phyloP scores from a whole-genome alignment of 176 grass and related monocot species.

The Ensete ventricosum region DNA sequence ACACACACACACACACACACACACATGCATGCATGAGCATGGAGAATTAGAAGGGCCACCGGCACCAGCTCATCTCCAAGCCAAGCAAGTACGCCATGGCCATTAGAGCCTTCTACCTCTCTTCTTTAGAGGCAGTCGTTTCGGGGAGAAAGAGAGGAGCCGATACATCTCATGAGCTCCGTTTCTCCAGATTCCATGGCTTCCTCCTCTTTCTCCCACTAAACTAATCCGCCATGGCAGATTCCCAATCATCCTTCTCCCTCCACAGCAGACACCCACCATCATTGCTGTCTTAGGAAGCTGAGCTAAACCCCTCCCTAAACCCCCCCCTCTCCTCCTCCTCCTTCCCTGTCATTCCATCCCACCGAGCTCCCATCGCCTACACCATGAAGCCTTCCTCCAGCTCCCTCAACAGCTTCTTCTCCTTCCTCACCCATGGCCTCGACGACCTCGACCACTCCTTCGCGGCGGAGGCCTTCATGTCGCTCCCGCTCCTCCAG shows the following conservation, averaged over 20 bases:
- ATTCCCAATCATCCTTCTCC: slow-evolving; percentile 16
- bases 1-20: neutral
- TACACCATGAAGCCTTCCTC: slow-evolving; percentile 19
- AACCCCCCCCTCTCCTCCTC: neutral
- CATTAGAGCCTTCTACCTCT: neutral
- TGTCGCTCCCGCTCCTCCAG: slow-evolving; percentile 20
- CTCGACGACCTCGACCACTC: slow-evolving; percentile 19
- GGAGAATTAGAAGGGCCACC: neutral
- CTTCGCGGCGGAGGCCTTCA: slow-evolving; percentile 12
- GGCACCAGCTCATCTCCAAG: neutral
- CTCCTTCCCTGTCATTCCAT: neutral
- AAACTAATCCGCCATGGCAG: slow-evolving; percentile 6
- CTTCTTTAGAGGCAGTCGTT: neutral
- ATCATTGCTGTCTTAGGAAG: slow-evolving; percentile 4
- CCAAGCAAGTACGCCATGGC: neutral
- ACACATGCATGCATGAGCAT: neutral
- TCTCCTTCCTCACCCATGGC: slow-evolving; percentile 13
- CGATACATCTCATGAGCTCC: neutral
- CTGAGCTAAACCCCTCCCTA: neutral
- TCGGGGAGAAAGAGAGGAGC: neutral
- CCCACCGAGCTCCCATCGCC: neutral
- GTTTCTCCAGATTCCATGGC: neutral
- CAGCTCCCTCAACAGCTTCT: slow-evolving; percentile 6
- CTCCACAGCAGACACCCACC: slow-evolving; percentile 9
- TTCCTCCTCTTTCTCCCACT: neutral